Evolutionary conservation across 129 eudicot genomes (phyloP), one percentile per base, ranked within the genome.

Genomic region (Oenanthe sinensis): DNA sequence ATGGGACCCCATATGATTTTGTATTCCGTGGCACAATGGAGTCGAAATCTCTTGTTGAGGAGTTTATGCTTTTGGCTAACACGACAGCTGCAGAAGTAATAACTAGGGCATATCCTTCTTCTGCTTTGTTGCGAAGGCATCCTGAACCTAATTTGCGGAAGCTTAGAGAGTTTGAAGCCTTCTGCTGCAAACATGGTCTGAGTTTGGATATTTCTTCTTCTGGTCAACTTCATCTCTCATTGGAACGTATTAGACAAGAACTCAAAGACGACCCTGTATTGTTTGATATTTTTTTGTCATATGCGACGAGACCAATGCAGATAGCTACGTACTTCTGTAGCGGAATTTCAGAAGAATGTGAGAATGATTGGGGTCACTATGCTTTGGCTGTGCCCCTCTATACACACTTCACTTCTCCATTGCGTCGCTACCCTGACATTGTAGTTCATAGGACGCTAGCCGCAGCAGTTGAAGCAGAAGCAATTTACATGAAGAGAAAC

Each of bases 301-400:
- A 95, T 84, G 99, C 99, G 76, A 87, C 92, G 75, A 90, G 83
- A 83, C 88, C 97, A 28, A 95, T 95, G 99, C 99, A 92, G 52
- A 78, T 90, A 78, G 99, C 97, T 36, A n/a, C 84, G 8, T 95
- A 95, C 84, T 92, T 95, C 52, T 88, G 97, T 79, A 90, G 87
- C 73, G 99, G 99, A 55, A 96, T 92, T 68, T 22, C 46, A 69
- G 73, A 77, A 28, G 90, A 86, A 63, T 30, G 78, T 14, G 85
- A 82, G 30, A 69, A 77, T 42, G 85, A 86, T 71, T 80, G 87
- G 88, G 85, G 90, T 79, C 99, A 95, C 80, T 95, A 92, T 80
- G 90, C 92, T 2, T 80, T 95, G 77, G 97, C 99, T 11, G 89
- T 95, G 76, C 97, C 99, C 22, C 89, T 90, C 39, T 95, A 95